Conservation (phyloP, 176 grass and related monocot genomes). For the Dactylis glomerata region DNA sequence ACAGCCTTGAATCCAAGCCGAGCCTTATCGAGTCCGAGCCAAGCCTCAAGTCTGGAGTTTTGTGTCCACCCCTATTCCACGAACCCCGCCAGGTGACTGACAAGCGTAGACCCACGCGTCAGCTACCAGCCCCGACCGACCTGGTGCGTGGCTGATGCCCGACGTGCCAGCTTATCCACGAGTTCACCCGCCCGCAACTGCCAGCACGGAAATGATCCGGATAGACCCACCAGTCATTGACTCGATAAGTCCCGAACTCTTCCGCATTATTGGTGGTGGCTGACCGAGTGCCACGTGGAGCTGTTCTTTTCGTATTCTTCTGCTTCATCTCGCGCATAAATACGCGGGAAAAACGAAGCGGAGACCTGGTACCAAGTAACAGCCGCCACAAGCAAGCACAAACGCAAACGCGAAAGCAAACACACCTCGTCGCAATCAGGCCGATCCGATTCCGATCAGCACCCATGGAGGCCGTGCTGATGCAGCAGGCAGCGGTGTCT, state of each 20-base stretch:
- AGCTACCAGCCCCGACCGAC: background rate
- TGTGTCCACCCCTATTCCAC: too few species aligned
- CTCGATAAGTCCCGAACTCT: background rate
- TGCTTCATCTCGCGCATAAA: background rate
- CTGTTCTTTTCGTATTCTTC: background rate
- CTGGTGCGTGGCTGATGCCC: background rate
- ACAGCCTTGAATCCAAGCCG: too few species aligned
- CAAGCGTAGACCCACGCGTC: background rate
- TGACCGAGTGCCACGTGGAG: background rate
- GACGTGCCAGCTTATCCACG: constrained; percentile 27
- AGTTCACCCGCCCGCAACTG: background rate
- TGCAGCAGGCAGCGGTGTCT: background rate
- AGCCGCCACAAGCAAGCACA: background rate
- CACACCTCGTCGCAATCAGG: background rate
- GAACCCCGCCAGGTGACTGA: background rate
- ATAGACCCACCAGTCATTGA: constrained; percentile 11
- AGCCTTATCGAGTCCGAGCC: too few species aligned
- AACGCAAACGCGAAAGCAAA: background rate
- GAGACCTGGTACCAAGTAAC: background rate
- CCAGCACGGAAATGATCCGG: background rate
- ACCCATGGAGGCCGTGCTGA: constrained; percentile 5
- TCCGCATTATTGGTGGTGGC: background rate
- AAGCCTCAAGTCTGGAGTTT: too few species aligned
- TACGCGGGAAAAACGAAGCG: background rate
- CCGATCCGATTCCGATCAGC: background rate